These are phyloP conservation scores for Pythium coloratum DNA, from an alignment of 352 stramenopile genomes.

Conservation along the genomic window DNA sequence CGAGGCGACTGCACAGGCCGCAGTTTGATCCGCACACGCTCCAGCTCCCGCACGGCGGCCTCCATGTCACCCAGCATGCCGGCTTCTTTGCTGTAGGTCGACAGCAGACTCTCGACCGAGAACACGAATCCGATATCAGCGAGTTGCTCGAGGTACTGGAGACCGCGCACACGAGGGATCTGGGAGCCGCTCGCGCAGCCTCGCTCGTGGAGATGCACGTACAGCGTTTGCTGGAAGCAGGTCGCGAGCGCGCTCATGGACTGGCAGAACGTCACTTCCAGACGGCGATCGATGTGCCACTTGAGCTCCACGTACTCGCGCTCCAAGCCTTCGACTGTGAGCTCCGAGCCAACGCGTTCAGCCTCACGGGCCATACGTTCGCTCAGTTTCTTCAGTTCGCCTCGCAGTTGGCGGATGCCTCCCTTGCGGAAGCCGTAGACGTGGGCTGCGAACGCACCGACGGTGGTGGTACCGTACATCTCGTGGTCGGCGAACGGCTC, in stretches of 20 bases:
- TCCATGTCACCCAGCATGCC: conserved; percentile 87
- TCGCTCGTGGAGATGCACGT: conserved; percentile 65
- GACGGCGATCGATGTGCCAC: conserved; percentile 80
- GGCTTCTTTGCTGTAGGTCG: conserved; percentile 81
- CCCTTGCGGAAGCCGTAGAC: conserved; percentile 83
- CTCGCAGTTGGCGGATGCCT: conserved; percentile 75
- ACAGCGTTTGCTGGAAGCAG: conserved; percentile 85
- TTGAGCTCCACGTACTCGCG: conserved; percentile 80
- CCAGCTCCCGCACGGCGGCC: conserved; percentile 72
- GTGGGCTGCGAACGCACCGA: conserved; percentile 82
- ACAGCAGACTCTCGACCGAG: conserved; percentile 82
- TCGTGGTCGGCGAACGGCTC: conserved; percentile 53
- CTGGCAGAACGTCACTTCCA: conserved; percentile 85
- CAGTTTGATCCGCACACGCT: conserved; percentile 66
- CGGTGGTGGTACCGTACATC: conserved; percentile 81
- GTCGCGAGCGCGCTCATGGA: conserved; percentile 80
- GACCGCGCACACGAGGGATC: conserved; percentile 32
- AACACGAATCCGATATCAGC: conserved; percentile 72
- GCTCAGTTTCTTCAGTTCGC: conserved; percentile 57
- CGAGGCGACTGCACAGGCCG: conserved; percentile 63
- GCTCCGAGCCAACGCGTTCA: conserved; percentile 54
- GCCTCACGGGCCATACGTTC: conserved; percentile 50
- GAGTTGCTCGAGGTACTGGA: conserved; percentile 74
- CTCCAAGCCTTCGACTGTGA: conserved; percentile 72
- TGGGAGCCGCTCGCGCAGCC: conserved; percentile 31